Evolutionary conservation across 495 filamentous ascomycete genomes (phyloP), one percentile per base, ranked within the genome.

Genomic region (Daldinia loculata): DNA sequence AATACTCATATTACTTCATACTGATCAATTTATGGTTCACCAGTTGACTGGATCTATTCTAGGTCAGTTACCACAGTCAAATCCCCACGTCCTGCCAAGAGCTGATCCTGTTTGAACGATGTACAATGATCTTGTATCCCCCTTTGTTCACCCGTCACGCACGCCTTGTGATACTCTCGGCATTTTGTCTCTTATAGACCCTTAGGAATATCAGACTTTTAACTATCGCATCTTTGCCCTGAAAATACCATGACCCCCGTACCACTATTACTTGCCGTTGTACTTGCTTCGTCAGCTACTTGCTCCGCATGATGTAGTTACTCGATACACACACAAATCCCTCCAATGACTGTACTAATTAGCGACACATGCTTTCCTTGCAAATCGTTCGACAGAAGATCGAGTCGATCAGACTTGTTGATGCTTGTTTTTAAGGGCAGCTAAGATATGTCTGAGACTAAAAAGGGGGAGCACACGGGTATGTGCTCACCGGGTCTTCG

Each of bases 251-350:
- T 60, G 17, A 60, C 14, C 9, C 22, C 15, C 6, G 38, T 60
- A 19, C 9, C 8, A 52, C 56, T 0, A 58, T n/a, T 55, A 7
- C 30, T 41, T 29, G 43, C 12, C 36, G 56, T 59, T 11, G 2
- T 17, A 64, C 56, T 48, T 50, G 59, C 55, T 56, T 67, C 69
- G 64, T 72, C 64, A 64, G 69, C 64, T 43, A 64, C 39, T 51
- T 39, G 15, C 64, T 56, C 38, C 26, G 14, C 38, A 30, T 64
- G 45, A 56, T 53, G 50, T 45, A 53, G 38, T 22, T 62, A 17
- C 32, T 51, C 50, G 32, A 34, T 61, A 41, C 34, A 34, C 34
- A 34, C 38, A 51, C 1, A 55, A 24, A 4, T 7, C n/a, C 30
- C 69, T 63, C 58, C 11, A 27, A 53, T 53, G 19, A 22, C 9